A percentile compares a stretch with the other conserved stretches of the same genome.
phyloP scores from a whole-genome alignment of 129 eudicot genomes.

The Escallonia rubra region DNA sequence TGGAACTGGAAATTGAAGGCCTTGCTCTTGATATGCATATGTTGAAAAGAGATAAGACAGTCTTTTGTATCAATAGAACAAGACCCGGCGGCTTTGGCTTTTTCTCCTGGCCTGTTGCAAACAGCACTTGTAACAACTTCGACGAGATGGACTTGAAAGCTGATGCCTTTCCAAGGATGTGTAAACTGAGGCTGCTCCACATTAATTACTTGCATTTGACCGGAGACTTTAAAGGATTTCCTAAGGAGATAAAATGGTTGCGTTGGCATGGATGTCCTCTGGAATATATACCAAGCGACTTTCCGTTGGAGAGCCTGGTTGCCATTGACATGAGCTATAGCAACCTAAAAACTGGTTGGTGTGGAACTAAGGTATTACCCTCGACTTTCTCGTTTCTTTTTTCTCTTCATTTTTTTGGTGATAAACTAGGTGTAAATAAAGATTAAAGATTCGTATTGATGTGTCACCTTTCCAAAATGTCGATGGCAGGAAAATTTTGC shows the following conservation, averaged over 20 bases:
- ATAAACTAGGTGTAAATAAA: neutral
- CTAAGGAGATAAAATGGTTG: constrained; percentile 3
- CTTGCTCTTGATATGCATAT: neutral
- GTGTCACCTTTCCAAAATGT: too few species aligned
- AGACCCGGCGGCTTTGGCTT: neutral
- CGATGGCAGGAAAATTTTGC: too few species aligned
- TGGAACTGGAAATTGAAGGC: neutral
- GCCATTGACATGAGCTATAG: constrained; percentile 11
- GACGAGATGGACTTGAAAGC: neutral
- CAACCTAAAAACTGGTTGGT: neutral
- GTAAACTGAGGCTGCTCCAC: constrained; percentile 5
- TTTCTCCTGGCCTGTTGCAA: neutral
- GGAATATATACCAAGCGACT: neutral
- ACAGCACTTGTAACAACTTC: neutral
- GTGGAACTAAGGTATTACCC: neutral
- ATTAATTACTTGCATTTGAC: neutral
- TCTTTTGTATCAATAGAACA: neutral
- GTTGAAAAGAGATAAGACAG: neutral
- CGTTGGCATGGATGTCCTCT: constrained; percentile 5
- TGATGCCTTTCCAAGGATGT: constrained; percentile 8
- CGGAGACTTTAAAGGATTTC: constrained; percentile 8
- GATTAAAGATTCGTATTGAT: too few species aligned
- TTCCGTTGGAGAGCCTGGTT: constrained; percentile 11
- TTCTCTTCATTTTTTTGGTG: neutral
- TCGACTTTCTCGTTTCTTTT: neutral